Evolutionary conservation across 2,329 filamentous ascomycete genomes (phyloP).

Genomic region (Didymella pinodella): DNA sequence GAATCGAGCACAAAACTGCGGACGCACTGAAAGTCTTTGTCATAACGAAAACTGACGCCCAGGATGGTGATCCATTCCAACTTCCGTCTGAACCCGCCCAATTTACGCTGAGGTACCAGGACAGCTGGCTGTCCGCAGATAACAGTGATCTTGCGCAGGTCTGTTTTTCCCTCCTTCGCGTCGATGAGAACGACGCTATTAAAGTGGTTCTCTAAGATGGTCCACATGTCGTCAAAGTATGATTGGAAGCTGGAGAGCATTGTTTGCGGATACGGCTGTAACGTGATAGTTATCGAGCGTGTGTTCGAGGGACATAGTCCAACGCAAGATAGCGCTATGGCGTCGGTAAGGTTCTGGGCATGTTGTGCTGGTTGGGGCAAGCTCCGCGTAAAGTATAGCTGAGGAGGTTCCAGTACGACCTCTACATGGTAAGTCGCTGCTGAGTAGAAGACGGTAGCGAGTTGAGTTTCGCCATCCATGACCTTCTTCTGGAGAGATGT

Average conservation of each 20-base stretch:
- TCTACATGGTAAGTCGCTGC: neutral
- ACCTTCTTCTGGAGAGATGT: neutral
- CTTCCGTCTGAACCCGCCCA: neutral
- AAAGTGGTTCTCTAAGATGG: neutral
- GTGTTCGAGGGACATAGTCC: neutral
- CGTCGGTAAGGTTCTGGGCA: neutral
- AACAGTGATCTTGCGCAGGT: neutral
- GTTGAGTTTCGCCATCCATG: too few species aligned
- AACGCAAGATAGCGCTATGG: neutral
- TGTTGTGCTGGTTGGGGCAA: too few species aligned
- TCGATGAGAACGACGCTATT: neutral
- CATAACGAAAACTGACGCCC: too few species aligned
- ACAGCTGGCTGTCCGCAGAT: neutral
- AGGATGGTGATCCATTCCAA: neutral
- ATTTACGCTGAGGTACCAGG: neutral
- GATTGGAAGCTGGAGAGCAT: neutral
- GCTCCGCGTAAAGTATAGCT: neutral
- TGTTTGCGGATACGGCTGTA: neutral
- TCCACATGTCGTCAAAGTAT: neutral
- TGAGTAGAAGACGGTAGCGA: neutral
- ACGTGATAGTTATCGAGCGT: neutral
- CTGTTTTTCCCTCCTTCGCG: neutral
- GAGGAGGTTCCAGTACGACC: neutral
- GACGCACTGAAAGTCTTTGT: too few species aligned
- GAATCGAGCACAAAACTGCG: too few species aligned